Evolutionary conservation across 768 basidiomycete genomes (phyloP), one percentile per base, ranked within the genome.

Genomic region (Mycena crocata): DNA sequence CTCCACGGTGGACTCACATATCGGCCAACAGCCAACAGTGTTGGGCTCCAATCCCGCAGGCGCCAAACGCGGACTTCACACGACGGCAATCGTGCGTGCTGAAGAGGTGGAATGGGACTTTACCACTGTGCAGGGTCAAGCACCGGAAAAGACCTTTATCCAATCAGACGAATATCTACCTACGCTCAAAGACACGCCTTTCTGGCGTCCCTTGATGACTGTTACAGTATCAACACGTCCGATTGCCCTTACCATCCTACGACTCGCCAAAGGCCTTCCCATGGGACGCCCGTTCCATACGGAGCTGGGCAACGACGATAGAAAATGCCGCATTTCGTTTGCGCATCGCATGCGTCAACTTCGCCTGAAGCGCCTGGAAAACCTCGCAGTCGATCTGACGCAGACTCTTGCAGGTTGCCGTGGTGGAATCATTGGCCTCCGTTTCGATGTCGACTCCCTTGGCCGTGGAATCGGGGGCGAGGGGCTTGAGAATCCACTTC

Each of bases 181-280:
- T 21, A 75, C 72, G 0, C 75, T 83, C 19, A 35, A 48, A 14
- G 48, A 64, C 1, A 51, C 63, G 44, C 80, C 81, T 19, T 83
- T 81, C 70, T 83, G 80, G 78, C 79, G 79, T 0, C 84, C 84
- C 0, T 64, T 85, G 39, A 35, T 85, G 21, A 76, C 80, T 14
- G 62, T 83, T 48, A 83, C 82, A 1, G 61, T 82, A 37, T 77
- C 83, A 12, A 85, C 83, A 10, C 82, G 83, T 21, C 83, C 84
- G 0, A 73, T 85, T 34, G 82, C 80, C 5, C 51, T 75, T 12
- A 74, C 77, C 45, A 37, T 84, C 31, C 57, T 74, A 7, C 79
- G 82, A 14, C 75, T 83, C 24, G 71, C 76, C 40, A 76, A 72
- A 45, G 72, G 72, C 6, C 72, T 74, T 19, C 44, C 72, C 12